Percentiles rank a stretch among this genome's conserved stretches.
Conservation (phyloP, 1,284 basidiomycete species). For the Quambalaria eucalypti region DNA sequence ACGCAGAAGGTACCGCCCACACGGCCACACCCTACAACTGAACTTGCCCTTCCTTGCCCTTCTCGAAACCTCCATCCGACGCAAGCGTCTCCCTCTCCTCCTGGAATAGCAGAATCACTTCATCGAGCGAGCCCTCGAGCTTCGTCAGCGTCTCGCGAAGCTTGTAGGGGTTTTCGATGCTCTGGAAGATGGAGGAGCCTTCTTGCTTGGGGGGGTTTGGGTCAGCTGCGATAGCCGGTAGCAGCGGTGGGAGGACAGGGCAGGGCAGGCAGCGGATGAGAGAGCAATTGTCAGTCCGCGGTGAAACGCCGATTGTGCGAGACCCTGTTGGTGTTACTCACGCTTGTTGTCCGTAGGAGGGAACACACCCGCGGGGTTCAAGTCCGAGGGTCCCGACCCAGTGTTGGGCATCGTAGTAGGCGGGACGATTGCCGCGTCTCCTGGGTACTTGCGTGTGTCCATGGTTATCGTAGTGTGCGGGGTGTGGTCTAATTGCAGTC, state of each 20-base stretch:
- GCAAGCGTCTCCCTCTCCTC: constrained; percentile 30
- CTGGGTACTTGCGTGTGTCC: not conserved
- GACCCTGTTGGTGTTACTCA: no score
- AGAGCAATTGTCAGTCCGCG: no score
- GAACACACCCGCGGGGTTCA: not conserved
- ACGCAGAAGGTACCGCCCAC: not conserved
- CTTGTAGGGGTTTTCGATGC: constrained; percentile 37
- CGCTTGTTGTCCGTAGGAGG: constrained; percentile 1
- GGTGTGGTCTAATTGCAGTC: no score
- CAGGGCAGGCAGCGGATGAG: no score
- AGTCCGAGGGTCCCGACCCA: not conserved
- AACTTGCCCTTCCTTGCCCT: constrained; percentile 33
- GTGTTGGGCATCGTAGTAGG: not conserved
- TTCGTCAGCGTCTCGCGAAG: constrained; percentile 27
- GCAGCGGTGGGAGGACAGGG: no score
- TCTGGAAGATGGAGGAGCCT: constrained; percentile 21
- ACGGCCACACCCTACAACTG: not conserved
- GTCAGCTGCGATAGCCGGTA: no score
- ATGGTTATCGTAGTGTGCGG: no score
- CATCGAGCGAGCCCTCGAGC: constrained; percentile 28
- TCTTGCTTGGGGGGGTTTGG: constrained; percentile 11
- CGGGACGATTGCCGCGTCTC: not conserved
- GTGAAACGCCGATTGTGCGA: no score
- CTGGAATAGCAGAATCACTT: constrained; percentile 31
- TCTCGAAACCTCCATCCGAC: constrained; percentile 23